Conservation (phyloP, 2,329 filamentous ascomycete species). For the Curvularia eragrostidis region DNA sequence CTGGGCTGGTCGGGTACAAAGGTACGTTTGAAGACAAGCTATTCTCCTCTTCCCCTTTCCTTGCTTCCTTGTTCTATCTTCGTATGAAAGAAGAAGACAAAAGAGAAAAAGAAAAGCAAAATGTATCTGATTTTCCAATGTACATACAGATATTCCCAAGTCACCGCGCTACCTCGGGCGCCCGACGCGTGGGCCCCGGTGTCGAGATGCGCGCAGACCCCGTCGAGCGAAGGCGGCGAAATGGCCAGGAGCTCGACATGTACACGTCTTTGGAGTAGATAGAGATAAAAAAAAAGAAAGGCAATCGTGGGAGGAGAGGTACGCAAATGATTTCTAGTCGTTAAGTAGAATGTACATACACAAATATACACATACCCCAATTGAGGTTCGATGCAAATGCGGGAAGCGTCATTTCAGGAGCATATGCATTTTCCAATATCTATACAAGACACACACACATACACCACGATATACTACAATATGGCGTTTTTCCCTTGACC, state of each 20-base stretch:
- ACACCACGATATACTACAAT: conserved; percentile 8
- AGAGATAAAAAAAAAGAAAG: background rate
- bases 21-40: conserved; percentile 61
- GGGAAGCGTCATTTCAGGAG: conserved; percentile 3
- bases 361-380: background rate
- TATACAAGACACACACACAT: conserved; percentile 16
- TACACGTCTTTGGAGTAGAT: conserved; percentile 71
- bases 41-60: background rate
- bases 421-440: conserved; percentile 25
- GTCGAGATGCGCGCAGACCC: conserved; percentile 78
- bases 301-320: background rate
- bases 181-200: conserved; percentile 76
- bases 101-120: background rate
- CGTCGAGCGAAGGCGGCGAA: conserved; percentile 60
- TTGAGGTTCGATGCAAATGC: background rate
- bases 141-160: conserved; percentile 63
- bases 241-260: conserved; percentile 65
- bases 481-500: background rate
- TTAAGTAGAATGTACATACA: background rate
- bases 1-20: conserved; percentile 94
- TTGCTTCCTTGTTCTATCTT: background rate
- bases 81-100: background rate
- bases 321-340: background rate
- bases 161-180: conserved; percentile 60
- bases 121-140: background rate